Evolutionary conservation across 306 rosid species (phyloP).

Genomic region (Lathyrus sativus): DNA sequence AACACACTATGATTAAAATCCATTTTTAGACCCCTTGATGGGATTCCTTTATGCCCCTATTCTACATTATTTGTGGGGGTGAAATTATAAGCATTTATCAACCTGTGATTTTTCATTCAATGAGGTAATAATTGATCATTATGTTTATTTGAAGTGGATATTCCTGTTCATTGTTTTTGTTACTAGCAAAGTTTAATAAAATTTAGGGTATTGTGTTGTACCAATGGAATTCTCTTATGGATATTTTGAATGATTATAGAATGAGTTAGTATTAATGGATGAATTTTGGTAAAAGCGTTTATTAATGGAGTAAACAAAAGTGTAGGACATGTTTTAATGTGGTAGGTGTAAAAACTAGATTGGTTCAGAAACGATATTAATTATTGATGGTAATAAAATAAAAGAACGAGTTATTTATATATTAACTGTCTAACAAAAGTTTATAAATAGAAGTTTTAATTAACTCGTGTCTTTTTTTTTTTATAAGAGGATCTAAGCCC

Average conservation of each 20-base stretch:
- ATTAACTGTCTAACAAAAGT: too few species aligned
- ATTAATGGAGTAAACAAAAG: not conserved
- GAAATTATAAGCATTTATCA: constrained; percentile 38
- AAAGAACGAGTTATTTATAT: too few species aligned
- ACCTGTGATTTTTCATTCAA: constrained; percentile 47
- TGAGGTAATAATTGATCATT: constrained; percentile 58
- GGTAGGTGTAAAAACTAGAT: too few species aligned
- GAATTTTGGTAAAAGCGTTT: not conserved
- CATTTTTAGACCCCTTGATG: constrained; percentile 27
- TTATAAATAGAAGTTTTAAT: too few species aligned
- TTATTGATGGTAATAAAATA: too few species aligned
- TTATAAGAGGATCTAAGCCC: too few species aligned
- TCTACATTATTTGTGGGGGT: constrained; percentile 29
- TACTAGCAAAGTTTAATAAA: not conserved
- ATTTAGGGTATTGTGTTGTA: not conserved
- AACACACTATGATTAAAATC: constrained; percentile 10
- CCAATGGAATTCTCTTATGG: not conserved
- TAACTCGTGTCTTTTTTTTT: too few species aligned
- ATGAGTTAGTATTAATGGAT: not conserved
- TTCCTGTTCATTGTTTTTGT: not conserved
- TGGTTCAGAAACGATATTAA: too few species aligned
- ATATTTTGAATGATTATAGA: not conserved
- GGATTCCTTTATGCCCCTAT: constrained; percentile 18
- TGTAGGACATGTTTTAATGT: not conserved
- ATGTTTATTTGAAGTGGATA: constrained; percentile 28